Evolutionary conservation across 495 filamentous ascomycete genomes (phyloP).

Genomic region (Daldinia childiae): DNA sequence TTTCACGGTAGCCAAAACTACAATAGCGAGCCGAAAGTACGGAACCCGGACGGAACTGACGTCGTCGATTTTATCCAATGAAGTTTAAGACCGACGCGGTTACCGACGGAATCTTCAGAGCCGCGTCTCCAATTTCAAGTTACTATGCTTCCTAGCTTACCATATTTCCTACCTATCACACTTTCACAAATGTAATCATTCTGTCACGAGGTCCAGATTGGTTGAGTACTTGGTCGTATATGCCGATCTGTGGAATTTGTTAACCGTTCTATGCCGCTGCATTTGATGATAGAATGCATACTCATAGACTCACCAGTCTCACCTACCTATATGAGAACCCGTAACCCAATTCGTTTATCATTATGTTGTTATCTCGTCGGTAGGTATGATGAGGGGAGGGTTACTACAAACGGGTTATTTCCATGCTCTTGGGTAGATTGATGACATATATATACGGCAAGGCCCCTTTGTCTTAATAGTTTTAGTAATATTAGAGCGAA

Average conservation of each 20-base stretch:
- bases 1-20: constrained; percentile 26
- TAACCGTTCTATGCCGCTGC: constrained; percentile 35
- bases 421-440: no score
- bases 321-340: constrained; percentile 24
- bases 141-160: neutral
- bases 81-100: constrained; percentile 24
- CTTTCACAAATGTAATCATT: constrained; percentile 23
- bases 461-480: no score
- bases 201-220: constrained; percentile 19
- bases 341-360: neutral
- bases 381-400: no score
- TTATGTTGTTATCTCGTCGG: neutral
- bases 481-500: no score
- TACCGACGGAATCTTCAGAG: constrained; percentile 30
- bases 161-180: constrained; percentile 25
- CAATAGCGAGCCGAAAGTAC: constrained; percentile 2
- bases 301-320: neutral
- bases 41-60: constrained; percentile 27
- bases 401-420: no score
- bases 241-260: constrained; percentile 16
- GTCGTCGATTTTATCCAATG: constrained; percentile 35
- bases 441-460: no score
- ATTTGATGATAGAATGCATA: neutral
- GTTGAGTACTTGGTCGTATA: neutral
- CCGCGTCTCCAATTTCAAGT: neutral